Evolutionary conservation across 495 filamentous ascomycete species (phyloP).

Genomic region (Penicillium mononematosum): DNA sequence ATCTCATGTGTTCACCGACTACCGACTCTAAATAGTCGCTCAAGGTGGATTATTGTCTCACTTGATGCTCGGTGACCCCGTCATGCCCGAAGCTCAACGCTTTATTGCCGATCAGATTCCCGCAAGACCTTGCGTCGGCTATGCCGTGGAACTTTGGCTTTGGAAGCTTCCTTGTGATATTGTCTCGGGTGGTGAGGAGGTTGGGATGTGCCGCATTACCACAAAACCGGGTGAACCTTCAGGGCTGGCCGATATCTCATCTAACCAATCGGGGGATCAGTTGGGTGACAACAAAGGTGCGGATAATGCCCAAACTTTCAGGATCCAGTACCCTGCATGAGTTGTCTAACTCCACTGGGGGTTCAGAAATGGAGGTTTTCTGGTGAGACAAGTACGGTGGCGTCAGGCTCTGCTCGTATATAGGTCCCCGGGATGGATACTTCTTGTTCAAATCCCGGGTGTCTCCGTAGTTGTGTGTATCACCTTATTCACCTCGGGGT

Average conservation of each 20-base stretch:
- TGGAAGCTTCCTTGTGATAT: background rate
- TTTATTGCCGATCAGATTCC: background rate
- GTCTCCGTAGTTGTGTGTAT: background rate
- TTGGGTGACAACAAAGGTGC: background rate
- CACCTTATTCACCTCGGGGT: too few species aligned
- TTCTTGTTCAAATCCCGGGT: background rate
- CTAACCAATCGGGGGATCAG: background rate
- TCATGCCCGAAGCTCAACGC: background rate
- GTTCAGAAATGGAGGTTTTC: background rate
- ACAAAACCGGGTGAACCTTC: background rate
- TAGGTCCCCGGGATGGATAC: background rate
- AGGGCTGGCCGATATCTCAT: background rate
- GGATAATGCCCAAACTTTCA: background rate
- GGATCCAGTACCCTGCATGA: background rate
- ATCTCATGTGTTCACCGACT: background rate
- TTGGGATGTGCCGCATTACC: background rate
- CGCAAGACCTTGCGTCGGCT: background rate
- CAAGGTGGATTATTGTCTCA: slow-evolving; percentile 16
- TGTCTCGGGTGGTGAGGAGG: slow-evolving; percentile 1
- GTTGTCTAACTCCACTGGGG: background rate
- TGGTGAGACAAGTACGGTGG: slow-evolving; percentile 2
- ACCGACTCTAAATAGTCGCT: background rate
- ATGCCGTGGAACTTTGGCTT: background rate
- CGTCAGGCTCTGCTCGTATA: background rate
- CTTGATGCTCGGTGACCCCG: slow-evolving; percentile 14